Percentiles rank a stretch among this genome's conserved stretches.
Conservation (phyloP, 1,284 basidiomycete species). For the Psilocybe mexicana region DNA sequence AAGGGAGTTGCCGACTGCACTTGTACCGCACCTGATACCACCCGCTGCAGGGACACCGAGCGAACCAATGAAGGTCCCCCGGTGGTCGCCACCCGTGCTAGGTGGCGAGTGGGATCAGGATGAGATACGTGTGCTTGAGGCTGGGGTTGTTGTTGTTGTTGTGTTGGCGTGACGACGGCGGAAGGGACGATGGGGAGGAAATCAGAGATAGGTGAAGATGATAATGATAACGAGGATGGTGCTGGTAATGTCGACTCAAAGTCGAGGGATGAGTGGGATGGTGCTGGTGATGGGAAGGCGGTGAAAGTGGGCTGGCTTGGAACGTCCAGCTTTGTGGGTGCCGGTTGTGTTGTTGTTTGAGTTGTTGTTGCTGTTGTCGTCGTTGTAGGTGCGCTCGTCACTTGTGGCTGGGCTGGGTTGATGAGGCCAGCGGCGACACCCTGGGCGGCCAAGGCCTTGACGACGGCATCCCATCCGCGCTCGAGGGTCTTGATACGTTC, state of each 20-base stretch:
- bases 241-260: constrained; percentile 32
- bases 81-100: constrained; percentile 90
- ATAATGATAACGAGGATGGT: constrained; percentile 15
- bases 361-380: constrained; percentile 2
- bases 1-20: constrained; percentile 15
- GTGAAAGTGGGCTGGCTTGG: constrained; percentile 25
- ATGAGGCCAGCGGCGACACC: constrained; percentile 46
- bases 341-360: constrained; percentile 9
- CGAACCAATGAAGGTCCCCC: constrained; percentile 46
- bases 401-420: constrained; percentile 19
- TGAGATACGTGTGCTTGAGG: constrained; percentile 7
- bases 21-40: constrained; percentile 42
- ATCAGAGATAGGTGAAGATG: constrained; percentile 18
- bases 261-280: constrained; percentile 43
- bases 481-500: constrained; percentile 77
- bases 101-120: constrained; percentile 80
- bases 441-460: constrained; percentile 71
- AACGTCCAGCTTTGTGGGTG: constrained; percentile 19
- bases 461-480: constrained; percentile 75
- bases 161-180: constrained; percentile 22
- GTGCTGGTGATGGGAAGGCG: constrained; percentile 53
- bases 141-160: constrained; percentile 1
- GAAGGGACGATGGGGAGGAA: constrained; percentile 24
- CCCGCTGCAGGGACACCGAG: constrained; percentile 86
- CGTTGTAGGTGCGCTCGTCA: constrained; percentile 24